phyloP scores from a whole-genome alignment of 306 rosid species.

The Vigna mungo region DNA sequence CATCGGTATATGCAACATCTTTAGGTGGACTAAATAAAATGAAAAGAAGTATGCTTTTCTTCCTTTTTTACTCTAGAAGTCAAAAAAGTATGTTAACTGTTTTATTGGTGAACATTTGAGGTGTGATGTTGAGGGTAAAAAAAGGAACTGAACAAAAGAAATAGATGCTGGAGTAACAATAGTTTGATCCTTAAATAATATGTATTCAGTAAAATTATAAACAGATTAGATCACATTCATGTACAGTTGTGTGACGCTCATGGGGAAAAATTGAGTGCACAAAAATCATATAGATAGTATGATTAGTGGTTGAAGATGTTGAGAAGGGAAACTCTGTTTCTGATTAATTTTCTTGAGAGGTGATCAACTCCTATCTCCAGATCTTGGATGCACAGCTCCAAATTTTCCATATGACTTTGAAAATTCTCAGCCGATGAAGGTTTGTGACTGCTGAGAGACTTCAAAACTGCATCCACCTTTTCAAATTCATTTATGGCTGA shows the following conservation, averaged over 20 bases:
- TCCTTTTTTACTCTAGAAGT: not conserved
- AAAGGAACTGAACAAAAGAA: not conserved
- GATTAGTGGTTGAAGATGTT: constrained; percentile 47
- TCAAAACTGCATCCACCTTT: constrained; percentile 43
- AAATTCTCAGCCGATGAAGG: constrained; percentile 36
- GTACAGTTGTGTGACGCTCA: constrained; percentile 38
- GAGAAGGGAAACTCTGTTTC: constrained; percentile 49
- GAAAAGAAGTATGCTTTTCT: too few species aligned
- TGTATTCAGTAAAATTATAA: constrained; percentile 22
- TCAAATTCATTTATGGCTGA: constrained; percentile 38
- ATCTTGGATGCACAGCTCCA: constrained; percentile 47
- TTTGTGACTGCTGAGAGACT: constrained; percentile 29
- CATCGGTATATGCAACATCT: too few species aligned
- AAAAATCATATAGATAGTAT: not conserved
- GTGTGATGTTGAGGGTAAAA: not conserved
- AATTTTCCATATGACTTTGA: constrained; percentile 37
- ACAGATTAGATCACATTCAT: constrained; percentile 23
- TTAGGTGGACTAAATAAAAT: too few species aligned
- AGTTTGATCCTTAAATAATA: not conserved
- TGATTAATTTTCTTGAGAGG: constrained; percentile 46
- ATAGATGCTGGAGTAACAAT: not conserved
- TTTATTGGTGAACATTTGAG: not conserved
- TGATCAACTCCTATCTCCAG: constrained; percentile 45
- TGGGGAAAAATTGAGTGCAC: constrained; percentile 38
- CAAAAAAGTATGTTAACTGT: not conserved